Evolutionary conservation across 306 rosid genomes (phyloP).

Genomic region (Castanea crenata): DNA sequence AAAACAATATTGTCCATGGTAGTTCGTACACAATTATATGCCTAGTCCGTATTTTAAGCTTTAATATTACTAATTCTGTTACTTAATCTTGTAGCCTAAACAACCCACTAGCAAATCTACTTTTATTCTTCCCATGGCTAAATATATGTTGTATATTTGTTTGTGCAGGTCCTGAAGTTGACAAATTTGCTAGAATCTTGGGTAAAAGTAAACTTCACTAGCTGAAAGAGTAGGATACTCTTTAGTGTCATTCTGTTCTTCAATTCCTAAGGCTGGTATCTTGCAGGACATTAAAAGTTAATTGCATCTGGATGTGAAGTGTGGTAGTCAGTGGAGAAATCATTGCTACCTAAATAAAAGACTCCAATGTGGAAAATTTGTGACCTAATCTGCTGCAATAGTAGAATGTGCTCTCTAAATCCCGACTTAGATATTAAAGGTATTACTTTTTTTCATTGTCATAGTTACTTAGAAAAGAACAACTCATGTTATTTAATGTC

Average conservation of each 20-base stretch:
- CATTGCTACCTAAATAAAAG: constrained; percentile 79
- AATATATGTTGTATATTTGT: neutral
- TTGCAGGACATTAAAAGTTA: neutral
- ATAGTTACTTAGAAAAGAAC: neutral
- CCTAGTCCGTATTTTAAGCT: neutral
- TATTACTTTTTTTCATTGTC: constrained; percentile 21
- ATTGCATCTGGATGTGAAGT: constrained; percentile 26
- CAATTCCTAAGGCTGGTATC: constrained; percentile 15
- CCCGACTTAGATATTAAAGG: constrained; percentile 95
- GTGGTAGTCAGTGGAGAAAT: constrained; percentile 93
- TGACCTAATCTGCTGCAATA: constrained; percentile 57
- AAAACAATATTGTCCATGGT: neutral
- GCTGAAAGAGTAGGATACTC: neutral
- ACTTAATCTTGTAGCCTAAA: neutral
- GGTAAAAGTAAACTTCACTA: neutral
- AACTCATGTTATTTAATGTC: neutral
- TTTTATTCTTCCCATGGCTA: neutral
- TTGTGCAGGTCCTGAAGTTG: constrained; percentile 36
- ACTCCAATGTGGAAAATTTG: constrained; percentile 69
- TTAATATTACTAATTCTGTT: neutral
- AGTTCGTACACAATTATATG: neutral
- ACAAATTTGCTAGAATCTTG: neutral
- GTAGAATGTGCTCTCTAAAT: constrained; percentile 76
- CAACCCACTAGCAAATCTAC: neutral
- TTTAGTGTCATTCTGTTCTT: neutral